Conservation (phyloP, 495 filamentous ascomycete genomes). For the Lineolata rhizophorae region DNA sequence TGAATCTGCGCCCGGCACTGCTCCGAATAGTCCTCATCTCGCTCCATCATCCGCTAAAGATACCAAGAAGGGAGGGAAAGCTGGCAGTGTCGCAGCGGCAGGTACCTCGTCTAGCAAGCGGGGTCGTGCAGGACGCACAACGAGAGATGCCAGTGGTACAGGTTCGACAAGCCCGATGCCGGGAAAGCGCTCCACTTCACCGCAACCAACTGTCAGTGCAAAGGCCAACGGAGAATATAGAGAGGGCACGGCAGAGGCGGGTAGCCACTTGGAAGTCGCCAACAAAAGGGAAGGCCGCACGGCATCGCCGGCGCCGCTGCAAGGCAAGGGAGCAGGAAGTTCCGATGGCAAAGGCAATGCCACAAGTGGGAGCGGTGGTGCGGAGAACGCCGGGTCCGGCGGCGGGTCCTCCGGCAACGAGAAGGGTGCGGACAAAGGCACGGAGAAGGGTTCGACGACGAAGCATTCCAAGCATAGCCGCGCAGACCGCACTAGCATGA, state of each 20-base stretch:
- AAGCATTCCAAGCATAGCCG: not conserved
- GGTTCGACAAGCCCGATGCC: not conserved
- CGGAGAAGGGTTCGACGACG: not conserved
- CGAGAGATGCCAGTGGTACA: not conserved
- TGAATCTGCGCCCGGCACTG: constrained; percentile 9
- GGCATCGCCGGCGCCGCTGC: too few relatives aligned
- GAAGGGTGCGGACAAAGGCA: constrained; percentile 37
- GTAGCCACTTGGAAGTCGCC: too few relatives aligned
- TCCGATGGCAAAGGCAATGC: too few relatives aligned
- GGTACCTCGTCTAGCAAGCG: not conserved
- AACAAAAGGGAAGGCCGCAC: too few relatives aligned
- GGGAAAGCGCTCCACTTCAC: too few relatives aligned
- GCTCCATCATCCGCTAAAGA: constrained; percentile 7
- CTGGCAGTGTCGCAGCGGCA: too few relatives aligned
- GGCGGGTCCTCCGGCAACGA: constrained; percentile 50
- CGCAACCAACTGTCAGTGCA: too few relatives aligned
- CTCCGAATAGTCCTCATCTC: constrained; percentile 3
- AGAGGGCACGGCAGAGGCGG: too few relatives aligned
- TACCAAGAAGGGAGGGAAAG: constrained; percentile 10
- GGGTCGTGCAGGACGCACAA: not conserved
- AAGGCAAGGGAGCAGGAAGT: too few relatives aligned
- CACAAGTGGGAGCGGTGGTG: too few relatives aligned
- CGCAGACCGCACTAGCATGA: not conserved
- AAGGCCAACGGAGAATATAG: too few relatives aligned
- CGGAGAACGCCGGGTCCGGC: too few relatives aligned